phyloP scores from a whole-genome alignment of 2,329 filamentous ascomycete genomes.

The Fonsecaea nubica region DNA sequence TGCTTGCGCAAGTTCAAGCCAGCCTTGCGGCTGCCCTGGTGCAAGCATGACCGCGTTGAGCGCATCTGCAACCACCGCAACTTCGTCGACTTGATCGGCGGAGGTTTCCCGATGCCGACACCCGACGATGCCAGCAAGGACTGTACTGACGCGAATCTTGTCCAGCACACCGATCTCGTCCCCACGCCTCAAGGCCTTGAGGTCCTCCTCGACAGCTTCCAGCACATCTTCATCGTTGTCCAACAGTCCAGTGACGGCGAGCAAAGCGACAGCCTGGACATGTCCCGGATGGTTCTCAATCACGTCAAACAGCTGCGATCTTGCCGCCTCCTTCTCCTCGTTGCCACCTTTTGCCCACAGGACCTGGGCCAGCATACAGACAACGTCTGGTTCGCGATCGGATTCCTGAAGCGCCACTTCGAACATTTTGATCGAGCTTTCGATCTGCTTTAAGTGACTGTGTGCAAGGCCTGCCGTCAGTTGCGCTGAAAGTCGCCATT shows the following conservation, averaged over 20 bases:
- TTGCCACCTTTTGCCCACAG: constrained; percentile 87
- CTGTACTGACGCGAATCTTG: constrained; percentile 72
- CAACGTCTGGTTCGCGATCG: constrained; percentile 72
- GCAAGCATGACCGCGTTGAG: constrained; percentile 80
- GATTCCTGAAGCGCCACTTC: constrained; percentile 80
- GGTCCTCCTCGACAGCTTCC: constrained; percentile 79
- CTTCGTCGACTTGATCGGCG: constrained; percentile 53
- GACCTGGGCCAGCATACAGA: constrained; percentile 87
- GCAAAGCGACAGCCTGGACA: constrained; percentile 76
- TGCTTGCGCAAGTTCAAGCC: constrained; percentile 73
- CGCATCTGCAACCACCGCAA: constrained; percentile 64
- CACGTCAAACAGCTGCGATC: constrained; percentile 78
- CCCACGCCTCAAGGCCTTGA: constrained; percentile 73
- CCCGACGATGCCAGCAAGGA: constrained; percentile 76
- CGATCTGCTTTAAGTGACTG: constrained; percentile 71
- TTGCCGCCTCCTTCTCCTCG: constrained; percentile 75
- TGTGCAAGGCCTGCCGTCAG: constrained; percentile 83
- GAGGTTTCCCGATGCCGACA: constrained; percentile 58
- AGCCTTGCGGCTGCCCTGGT: constrained; percentile 79
- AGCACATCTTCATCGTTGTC: constrained; percentile 80
- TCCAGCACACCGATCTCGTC: constrained; percentile 68
- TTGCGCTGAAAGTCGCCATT: constrained; percentile 80
- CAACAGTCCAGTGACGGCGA: constrained; percentile 82
- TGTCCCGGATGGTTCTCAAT: constrained; percentile 77
- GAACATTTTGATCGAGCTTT: constrained; percentile 78